These are phyloP conservation scores for Mycena citricolor DNA, from an alignment of 1,284 basidiomycete species.

Conservation along the genomic window DNA sequence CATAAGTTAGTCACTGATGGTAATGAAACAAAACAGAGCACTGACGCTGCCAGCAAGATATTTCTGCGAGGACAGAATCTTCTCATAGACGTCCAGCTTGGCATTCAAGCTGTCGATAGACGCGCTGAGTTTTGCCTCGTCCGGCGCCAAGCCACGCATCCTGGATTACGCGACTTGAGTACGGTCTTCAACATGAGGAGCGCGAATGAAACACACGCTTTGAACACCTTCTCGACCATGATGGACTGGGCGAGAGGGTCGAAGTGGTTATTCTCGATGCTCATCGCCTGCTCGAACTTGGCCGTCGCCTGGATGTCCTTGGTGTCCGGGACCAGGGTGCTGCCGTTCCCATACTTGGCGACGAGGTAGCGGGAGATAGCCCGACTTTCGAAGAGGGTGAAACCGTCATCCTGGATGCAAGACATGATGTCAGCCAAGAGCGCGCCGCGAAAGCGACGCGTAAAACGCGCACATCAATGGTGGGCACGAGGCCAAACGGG, in stretches of 20 bases:
- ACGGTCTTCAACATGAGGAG: neutral
- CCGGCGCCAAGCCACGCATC: constrained; percentile 20
- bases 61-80: constrained; percentile 49
- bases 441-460: too few species aligned
- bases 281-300: constrained; percentile 16
- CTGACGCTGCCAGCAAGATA: constrained; percentile 52
- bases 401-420: constrained; percentile 43
- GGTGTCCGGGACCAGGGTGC: constrained; percentile 3
- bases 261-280: constrained; percentile 33
- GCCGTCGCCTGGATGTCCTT: constrained; percentile 22
- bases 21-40: constrained; percentile 1
- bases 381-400: constrained; percentile 43
- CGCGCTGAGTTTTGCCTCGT: constrained; percentile 32
- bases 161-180: constrained; percentile 16
- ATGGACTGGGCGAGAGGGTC: constrained; percentile 35
- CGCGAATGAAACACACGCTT: constrained; percentile 19
- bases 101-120: constrained; percentile 34
- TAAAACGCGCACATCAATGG: constrained; percentile 42
- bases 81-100: constrained; percentile 51
- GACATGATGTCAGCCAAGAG: neutral
- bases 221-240: constrained; percentile 34
- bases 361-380: constrained; percentile 22
- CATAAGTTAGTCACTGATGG: neutral
- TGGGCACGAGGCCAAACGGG: constrained; percentile 66
- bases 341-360: constrained; percentile 23